phyloP scores from a whole-genome alignment of 2,329 filamentous ascomycete genomes.

The Aspergillus uvarum region DNA sequence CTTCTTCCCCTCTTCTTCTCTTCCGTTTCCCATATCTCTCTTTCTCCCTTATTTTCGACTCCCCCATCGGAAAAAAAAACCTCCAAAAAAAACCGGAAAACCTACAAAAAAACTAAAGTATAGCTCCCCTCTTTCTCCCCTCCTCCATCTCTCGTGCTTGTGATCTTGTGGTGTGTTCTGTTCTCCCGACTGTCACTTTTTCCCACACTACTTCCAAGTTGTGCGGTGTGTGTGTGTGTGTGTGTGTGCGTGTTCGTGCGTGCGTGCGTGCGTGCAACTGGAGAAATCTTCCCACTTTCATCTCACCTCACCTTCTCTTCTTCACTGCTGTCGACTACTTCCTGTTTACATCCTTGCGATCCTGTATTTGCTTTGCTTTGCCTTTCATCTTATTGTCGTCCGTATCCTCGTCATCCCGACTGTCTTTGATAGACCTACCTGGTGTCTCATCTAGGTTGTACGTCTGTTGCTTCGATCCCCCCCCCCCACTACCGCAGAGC shows the following conservation, averaged over 20 bases:
- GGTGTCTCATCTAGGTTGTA: slow-evolving; percentile 14
- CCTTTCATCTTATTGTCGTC: slow-evolving; percentile 9
- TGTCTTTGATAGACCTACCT: not conserved
- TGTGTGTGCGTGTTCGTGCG: slow-evolving; percentile 15
- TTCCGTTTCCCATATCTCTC: slow-evolving; percentile 26
- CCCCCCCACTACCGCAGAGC: not conserved
- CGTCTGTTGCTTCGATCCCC: slow-evolving; percentile 10
- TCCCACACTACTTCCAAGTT: slow-evolving; percentile 22
- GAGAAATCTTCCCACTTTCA: not conserved
- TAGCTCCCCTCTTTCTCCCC: slow-evolving; percentile 18
- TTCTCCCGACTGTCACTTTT: slow-evolving; percentile 8
- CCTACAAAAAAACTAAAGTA: slow-evolving; percentile 36
- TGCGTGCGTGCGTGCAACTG: slow-evolving; percentile 25
- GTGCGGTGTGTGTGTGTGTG: slow-evolving; percentile 34
- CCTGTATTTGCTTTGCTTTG: slow-evolving; percentile 11
- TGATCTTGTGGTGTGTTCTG: not conserved
- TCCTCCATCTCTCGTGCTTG: not conserved
- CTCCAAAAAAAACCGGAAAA: slow-evolving; percentile 43
- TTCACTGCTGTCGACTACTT: slow-evolving; percentile 9
- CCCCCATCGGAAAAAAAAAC: slow-evolving; percentile 30
- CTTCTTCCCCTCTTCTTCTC: slow-evolving; percentile 25
- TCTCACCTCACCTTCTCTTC: not conserved
- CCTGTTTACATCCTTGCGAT: slow-evolving; percentile 15
- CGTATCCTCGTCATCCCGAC: slow-evolving; percentile 6
- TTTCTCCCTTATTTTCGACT: slow-evolving; percentile 30